Percentiles rank a stretch among this genome's conserved stretches.
These are phyloP conservation scores for Erysimum cheiri DNA, from an alignment of 441 rosid genomes.

Conservation along the genomic window DNA sequence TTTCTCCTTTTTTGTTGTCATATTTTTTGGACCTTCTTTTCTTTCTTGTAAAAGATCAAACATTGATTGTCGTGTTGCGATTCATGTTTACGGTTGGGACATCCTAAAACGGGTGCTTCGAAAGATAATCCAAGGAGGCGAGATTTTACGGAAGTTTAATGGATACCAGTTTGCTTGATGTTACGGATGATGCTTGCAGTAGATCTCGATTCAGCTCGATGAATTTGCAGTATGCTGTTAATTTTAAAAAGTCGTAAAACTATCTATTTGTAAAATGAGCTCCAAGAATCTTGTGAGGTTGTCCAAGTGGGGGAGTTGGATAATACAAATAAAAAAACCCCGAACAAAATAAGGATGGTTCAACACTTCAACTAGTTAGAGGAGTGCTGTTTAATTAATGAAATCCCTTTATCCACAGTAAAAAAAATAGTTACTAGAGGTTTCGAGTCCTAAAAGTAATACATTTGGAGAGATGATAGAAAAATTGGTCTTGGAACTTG, in stretches of 20 bases:
- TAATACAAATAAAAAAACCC: background rate
- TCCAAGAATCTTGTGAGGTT: background rate
- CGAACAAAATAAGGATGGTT: background rate
- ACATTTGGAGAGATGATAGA: background rate
- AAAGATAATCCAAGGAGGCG: background rate
- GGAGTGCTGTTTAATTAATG: background rate
- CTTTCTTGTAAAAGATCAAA: background rate
- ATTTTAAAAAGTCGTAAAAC: background rate
- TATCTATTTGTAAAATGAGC: background rate
- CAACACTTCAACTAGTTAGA: background rate
- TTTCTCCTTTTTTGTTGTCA: background rate
- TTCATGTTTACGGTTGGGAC: slow-evolving; percentile 5
- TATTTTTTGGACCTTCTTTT: background rate
- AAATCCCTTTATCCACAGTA: too few relatives aligned
- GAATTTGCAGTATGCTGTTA: background rate
- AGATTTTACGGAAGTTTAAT: background rate
- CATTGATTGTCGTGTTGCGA: slow-evolving; percentile 6
- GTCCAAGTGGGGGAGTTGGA: background rate
- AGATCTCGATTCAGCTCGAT: background rate
- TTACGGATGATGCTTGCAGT: background rate
- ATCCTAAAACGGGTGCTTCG: background rate
- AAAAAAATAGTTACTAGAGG: too few relatives aligned
- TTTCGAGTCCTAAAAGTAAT: too few relatives aligned
- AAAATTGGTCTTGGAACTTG: background rate
- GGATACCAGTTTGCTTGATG: background rate